Evolutionary conservation across 106 monocot genomes (phyloP), one percentile per base, ranked within the genome.

Genomic region (Phalaenopsis equestris): DNA sequence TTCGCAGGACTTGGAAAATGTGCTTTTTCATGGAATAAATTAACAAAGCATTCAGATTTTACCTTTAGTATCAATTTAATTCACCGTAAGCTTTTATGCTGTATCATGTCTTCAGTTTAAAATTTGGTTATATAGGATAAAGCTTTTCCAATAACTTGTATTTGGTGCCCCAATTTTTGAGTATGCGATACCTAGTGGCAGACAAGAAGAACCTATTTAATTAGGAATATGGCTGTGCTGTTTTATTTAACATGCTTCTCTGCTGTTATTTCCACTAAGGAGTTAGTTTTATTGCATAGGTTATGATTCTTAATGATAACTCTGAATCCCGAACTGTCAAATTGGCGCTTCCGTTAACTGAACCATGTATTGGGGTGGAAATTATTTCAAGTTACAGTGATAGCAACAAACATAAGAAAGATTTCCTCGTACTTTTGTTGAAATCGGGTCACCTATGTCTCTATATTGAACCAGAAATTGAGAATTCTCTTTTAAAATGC

Each of bases 391-490:
- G 73, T 75, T 80, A 81, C 75, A 72, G 67, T 67, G 84, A 89
- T 58, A 73, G 65, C 18, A 90, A 85, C 42, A 96, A 89, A 72
- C 79, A 84, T 21, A 88, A 75, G 75, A 83, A 90, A 83, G 87
- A 83, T 85, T n/a, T 77, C 75, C 91, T 96, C 80, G 77, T 88
- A 48, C 84, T 96, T 56, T 82, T 96, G 83, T 73, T 88, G 48
- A 96, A 90, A 83, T 91, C 96, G 38, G 93, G 93, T 30, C 75
- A 72, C 17, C 68, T 96, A 67, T 88, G 87, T 74, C 79, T 90
- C 6, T 93, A 82, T 80, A 83, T 88, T 83, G 93, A 96, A 78
- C 90, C 83, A 65, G 88, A 90, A 47, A 93, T 96, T 86, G 93
- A 96, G 77, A 80, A 76, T 58, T 90, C 88, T 80, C 82, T 96